Conservation (phyloP, 2,329 filamentous ascomycete species). For the Pestalotiopsis sp. region DNA sequence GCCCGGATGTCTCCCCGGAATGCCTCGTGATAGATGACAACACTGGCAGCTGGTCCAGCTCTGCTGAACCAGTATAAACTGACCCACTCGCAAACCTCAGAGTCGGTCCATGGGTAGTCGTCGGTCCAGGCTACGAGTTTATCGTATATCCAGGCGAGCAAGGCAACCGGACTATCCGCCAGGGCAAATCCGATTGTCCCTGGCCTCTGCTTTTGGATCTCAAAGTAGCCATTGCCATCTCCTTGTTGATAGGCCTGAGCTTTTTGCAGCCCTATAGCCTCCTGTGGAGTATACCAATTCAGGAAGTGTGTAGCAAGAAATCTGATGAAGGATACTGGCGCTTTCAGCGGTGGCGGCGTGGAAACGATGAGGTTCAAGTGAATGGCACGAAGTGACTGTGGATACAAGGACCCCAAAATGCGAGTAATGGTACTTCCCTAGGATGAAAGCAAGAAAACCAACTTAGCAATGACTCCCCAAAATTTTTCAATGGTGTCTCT, state of each 20-base stretch:
- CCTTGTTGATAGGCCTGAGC: constrained; percentile 20
- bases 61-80: constrained; percentile 22
- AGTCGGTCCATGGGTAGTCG: constrained; percentile 18
- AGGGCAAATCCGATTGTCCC: constrained; percentile 31
- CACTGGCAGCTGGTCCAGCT: constrained; percentile 19
- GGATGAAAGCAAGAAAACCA: too few relatives aligned
- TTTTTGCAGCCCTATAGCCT: constrained; percentile 18
- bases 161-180: constrained; percentile 30
- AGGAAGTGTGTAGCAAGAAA: constrained; percentile 15
- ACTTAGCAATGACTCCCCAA: too few relatives aligned
- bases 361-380: constrained; percentile 19
- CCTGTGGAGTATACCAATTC: constrained; percentile 18
- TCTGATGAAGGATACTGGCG: constrained; percentile 12
- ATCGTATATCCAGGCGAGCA: constrained; percentile 34
- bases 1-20: neutral
- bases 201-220: constrained; percentile 18
- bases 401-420: constrained; percentile 7
- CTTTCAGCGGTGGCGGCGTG: constrained; percentile 5
- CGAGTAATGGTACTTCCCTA: neutral
- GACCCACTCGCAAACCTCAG: constrained; percentile 21
- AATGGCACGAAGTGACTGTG: constrained; percentile 13
- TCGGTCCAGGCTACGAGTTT: constrained; percentile 33
- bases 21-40: constrained; percentile 18
- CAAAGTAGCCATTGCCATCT: neutral
- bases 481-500: neutral